Evolutionary conservation across 2,329 filamentous ascomycete genomes (phyloP), one percentile per base, ranked within the genome.

Genomic region (Colletotrichum cereale): DNA sequence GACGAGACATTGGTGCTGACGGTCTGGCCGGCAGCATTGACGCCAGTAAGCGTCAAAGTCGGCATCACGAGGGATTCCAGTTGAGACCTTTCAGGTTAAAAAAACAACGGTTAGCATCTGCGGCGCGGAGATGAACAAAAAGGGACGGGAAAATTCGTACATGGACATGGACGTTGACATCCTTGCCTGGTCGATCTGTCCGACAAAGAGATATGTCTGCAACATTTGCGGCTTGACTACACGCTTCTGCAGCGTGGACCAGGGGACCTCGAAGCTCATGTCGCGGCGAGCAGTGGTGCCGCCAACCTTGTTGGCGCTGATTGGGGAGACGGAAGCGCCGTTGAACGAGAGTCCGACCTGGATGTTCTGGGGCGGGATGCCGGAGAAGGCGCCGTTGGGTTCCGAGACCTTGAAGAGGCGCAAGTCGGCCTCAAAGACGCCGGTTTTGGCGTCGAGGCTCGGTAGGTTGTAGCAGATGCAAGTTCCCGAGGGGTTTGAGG

Each of bases 391-490:
- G 40, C 84, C 89, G 5, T 82, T 85, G 0, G 92, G 86, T 0
- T 86, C 81, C 7, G 89, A 90, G 57, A 95, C 82, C 79, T 91
- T 90, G 82, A 90, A 96, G 71, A 96, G 84, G 65, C 93, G 87
- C 62, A 96, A 81, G 78, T 96, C 93, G 38, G 93, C 93, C 80
- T 93, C 88, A 79, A 96, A 96, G 21, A 90, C 84, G 38, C 93
- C 93, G 0, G 88, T 90, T 5, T 81, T 80, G 75, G 88, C 89
- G 82, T 96, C 88, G 68, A 94, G 86, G 48, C 88, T 89, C 0
- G 91, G 90, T 31, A 97, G 81, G 79, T 96, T 97, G 84, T 96
- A 96, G 86, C 94, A 97, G 58, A 93, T 89, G 70, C 91, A 92
- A 58, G 94, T 88, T 62, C 94, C 94, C 12, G 92, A 92, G 6